Base-by-base conservation (phyloP, 805 yeast species). In the Zygosaccharomyces gambellarensis region DNA sequence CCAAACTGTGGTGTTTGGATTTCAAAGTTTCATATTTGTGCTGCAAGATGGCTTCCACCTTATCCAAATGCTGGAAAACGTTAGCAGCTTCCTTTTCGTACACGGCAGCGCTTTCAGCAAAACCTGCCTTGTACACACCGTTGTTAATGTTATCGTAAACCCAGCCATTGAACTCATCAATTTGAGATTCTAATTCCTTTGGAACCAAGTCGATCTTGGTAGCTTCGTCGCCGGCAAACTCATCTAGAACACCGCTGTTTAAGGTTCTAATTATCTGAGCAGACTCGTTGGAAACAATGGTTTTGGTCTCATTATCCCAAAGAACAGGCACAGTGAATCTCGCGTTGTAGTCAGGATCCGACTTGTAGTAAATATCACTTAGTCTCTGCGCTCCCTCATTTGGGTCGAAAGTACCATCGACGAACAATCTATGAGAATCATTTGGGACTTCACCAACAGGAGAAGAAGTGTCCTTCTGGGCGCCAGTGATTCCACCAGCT, bases 51-150 rank as follows among this genome's bases (percentile, higher is more conserved):
- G 64, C 64, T 67, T 88, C 96, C 44, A 86, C 81, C 59, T 78
- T 82, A 58, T 86, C 90, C 62, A 88, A 73, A 54, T 82, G 78
- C 25, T 70, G 71, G 65, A 90, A 90, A 32, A 90, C 70, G 43
- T 76, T 77, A 39, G 61, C 67, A 4, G 85, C 89, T 59, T 84
- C 86, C 46, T 71, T 71, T 54, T 86, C 90, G 63, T 90, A 90
- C 9, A 84, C 87, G 54, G 85, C 90, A 66, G 88, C 95, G 48
- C 77, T 77, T 5, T 89, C 80, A 2, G 97, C 89, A 68, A 90
- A 90, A 0, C 97, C 97, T 2, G 92, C 55, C 71, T 88, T 90
- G 76, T 90, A 90, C 36, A 90, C 97, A 25, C 96, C 97, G 63
- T 89, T 90, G 75, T 90, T 90, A 67, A 92, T 85, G 60, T 77